These are phyloP conservation scores for Lycium ferocissimum DNA, from an alignment of 257 asterid species.

Conservation along the genomic window DNA sequence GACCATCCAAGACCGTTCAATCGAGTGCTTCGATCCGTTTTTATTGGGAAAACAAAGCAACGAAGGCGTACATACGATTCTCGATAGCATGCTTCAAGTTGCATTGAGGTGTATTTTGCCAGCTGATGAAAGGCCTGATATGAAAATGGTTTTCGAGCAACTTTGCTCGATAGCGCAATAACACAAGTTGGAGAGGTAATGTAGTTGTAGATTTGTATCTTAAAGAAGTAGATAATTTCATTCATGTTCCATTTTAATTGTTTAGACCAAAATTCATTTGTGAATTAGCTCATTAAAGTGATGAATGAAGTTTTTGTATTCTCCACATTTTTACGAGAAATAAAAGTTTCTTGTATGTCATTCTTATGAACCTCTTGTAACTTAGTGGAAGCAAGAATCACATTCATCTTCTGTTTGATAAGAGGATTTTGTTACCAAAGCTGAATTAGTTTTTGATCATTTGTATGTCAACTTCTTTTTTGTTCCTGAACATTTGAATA, in stretches of 20 bases:
- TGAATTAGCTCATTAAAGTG: neutral
- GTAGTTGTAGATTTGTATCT: conserved; percentile 25
- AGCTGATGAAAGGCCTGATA: conserved; percentile 82
- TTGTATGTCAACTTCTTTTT: neutral
- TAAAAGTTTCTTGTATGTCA: neutral
- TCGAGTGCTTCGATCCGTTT: conserved; percentile 61
- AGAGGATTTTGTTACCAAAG: neutral
- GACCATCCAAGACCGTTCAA: conserved; percentile 62
- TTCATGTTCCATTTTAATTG: conserved; percentile 27
- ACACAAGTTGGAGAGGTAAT: conserved; percentile 31
- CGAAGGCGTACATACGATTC: conserved; percentile 39
- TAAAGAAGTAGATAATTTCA: conserved; percentile 31
- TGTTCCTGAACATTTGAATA: neutral
- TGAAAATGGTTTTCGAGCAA: conserved; percentile 70
- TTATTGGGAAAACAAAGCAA: conserved; percentile 38
- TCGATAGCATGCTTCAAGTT: conserved; percentile 59
- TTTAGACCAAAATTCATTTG: conserved; percentile 30
- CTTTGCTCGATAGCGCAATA: conserved; percentile 50
- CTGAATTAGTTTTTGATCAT: neutral
- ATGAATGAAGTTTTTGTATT: conserved; percentile 18
- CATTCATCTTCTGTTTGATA: neutral
- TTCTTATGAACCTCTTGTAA: neutral
- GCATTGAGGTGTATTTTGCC: conserved; percentile 80
- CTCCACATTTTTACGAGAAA: neutral
- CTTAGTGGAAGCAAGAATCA: neutral